Conservation (phyloP, 345 rosid species). For the Streptanthus diversifolius region DNA sequence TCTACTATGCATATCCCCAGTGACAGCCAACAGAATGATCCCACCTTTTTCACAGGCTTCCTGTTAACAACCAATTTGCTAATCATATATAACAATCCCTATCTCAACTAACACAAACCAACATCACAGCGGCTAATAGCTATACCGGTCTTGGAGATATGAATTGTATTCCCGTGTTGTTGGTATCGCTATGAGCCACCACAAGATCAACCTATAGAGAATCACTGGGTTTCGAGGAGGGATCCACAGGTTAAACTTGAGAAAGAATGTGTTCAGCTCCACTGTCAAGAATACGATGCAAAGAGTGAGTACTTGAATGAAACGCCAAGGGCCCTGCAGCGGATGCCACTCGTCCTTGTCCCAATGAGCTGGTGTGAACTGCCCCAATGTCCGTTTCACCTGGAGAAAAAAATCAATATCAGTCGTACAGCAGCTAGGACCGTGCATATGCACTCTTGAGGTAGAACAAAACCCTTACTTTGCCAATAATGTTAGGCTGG, state of each 20-base stretch:
- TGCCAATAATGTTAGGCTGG: slow-evolving; percentile 87
- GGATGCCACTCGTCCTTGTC: slow-evolving; percentile 99
- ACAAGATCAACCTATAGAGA: slow-evolving; percentile 80
- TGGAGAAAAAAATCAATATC: slow-evolving; percentile 9
- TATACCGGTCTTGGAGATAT: slow-evolving; percentile 88
- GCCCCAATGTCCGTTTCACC: slow-evolving; percentile 89
- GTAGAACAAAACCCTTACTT: slow-evolving; percentile 41
- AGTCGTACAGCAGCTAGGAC: not conserved
- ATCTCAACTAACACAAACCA: not conserved
- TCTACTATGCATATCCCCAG: slow-evolving; percentile 92
- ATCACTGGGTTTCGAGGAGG: slow-evolving; percentile 95
- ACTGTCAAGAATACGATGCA: slow-evolving; percentile 82
- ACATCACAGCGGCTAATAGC: slow-evolving; percentile 9
- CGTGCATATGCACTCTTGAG: not conserved
- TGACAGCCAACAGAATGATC: slow-evolving; percentile 98
- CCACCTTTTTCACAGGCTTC: slow-evolving; percentile 82
- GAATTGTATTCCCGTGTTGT: slow-evolving; percentile 96
- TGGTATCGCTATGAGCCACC: slow-evolving; percentile 98
- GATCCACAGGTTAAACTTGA: slow-evolving; percentile 94
- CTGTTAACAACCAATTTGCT: slow-evolving; percentile 38
- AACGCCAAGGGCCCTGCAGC: slow-evolving; percentile 94
- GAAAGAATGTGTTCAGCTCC: slow-evolving; percentile 95
- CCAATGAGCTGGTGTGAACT: slow-evolving; percentile 98
- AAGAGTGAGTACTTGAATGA: slow-evolving; percentile 87
- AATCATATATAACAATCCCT: not conserved